Evolutionary conservation across 75 land plant species (phyloP).

Genomic region (Pseudotsuga menziesii): DNA sequence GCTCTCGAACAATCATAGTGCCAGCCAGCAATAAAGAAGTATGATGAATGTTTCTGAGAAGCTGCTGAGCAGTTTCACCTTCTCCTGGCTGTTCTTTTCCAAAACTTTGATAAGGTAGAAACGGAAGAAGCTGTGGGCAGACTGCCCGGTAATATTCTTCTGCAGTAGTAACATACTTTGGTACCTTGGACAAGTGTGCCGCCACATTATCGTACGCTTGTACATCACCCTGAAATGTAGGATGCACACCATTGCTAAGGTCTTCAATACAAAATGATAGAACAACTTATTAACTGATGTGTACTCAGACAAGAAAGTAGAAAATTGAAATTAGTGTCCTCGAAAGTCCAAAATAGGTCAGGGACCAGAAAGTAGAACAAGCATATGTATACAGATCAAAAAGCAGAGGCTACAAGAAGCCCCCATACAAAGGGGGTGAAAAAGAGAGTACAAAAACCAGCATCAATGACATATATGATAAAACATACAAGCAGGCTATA

Average conservation of each 20-base stretch:
- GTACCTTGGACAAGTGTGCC: constrained; percentile 39
- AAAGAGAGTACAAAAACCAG: no score
- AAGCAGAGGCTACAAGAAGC: no score
- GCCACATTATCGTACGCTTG: constrained; percentile 30
- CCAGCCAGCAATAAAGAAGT: constrained; percentile 34
- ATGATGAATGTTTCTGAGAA: constrained; percentile 28
- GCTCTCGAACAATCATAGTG: constrained; percentile 14
- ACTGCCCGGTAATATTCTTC: constrained; percentile 30
- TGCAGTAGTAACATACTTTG: constrained; percentile 21
- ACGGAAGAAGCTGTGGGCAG: constrained; percentile 35
- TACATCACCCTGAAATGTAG: constrained; percentile 38
- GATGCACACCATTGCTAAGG: not conserved
- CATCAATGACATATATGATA: no score
- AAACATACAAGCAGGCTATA: no score
- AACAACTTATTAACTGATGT: not conserved
- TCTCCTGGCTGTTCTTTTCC: not conserved
- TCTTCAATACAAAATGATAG: not conserved
- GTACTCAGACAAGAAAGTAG: no score
- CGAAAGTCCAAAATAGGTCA: no score
- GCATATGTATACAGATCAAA: no score
- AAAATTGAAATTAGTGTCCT: no score
- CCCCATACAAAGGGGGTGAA: no score
- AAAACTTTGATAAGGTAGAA: constrained; percentile 14
- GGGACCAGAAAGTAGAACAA: no score
- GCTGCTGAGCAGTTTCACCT: constrained; percentile 11